Evolutionary conservation across 1,284 basidiomycete species (phyloP).

Genomic region (Coniferiporia weirii): DNA sequence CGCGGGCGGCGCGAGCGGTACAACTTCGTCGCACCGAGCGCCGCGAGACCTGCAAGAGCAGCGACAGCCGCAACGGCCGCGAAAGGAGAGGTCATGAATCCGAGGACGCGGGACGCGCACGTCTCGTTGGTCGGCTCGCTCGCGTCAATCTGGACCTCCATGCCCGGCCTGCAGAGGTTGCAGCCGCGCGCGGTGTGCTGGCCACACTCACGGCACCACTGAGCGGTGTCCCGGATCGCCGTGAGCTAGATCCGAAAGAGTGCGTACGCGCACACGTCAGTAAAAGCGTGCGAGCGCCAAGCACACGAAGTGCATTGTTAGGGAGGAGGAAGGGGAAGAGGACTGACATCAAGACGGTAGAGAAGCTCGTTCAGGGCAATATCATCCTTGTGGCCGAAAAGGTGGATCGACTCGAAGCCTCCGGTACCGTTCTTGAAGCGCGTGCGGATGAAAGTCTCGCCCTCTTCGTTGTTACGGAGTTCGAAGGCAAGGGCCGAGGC

Average conservation of each 20-base stretch:
- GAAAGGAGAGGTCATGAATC: background rate
- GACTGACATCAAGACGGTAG: constrained; percentile 62
- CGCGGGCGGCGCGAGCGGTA: background rate
- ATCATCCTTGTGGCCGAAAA: constrained; percentile 63
- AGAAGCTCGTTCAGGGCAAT: constrained; percentile 77
- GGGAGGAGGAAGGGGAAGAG: background rate
- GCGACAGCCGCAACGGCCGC: constrained; percentile 1
- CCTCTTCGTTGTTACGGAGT: constrained; percentile 64
- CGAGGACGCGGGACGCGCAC: background rate
- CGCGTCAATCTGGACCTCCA: background rate
- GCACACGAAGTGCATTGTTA: background rate
- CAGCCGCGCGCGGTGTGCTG: constrained; percentile 14
- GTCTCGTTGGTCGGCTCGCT: background rate
- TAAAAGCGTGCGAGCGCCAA: background rate
- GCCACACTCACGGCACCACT: constrained; percentile 17
- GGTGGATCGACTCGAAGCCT: constrained; percentile 56
- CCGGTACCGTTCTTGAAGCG: constrained; percentile 81
- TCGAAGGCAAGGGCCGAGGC: constrained; percentile 77
- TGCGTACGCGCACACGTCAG: background rate
- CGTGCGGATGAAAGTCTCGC: constrained; percentile 75
- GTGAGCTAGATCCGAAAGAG: constrained; percentile 9
- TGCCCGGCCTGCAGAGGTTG: constrained; percentile 9
- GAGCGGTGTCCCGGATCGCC: constrained; percentile 6
- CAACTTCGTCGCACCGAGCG: constrained; percentile 10
- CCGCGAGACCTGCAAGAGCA: background rate